Conservation (phyloP, 495 filamentous ascomycete genomes). For the Xylaria grammica region DNA sequence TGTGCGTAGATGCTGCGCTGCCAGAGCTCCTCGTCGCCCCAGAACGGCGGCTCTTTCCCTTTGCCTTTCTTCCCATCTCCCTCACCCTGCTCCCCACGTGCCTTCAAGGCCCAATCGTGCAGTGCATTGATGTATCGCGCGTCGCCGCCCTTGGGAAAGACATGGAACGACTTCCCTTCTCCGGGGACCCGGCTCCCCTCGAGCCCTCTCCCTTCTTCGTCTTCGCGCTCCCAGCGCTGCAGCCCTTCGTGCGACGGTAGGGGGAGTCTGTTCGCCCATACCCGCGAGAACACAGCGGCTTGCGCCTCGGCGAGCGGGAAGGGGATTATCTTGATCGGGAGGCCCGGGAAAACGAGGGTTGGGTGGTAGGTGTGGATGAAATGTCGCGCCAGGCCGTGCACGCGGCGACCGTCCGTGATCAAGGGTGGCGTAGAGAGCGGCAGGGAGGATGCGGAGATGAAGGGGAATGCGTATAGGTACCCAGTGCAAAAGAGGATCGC, state of each 20-base stretch:
- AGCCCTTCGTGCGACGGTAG: conserved; percentile 69
- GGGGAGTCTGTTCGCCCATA: conserved; percentile 69
- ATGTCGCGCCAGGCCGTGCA: conserved; percentile 74
- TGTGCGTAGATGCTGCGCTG: conserved; percentile 46
- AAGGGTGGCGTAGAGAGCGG: conserved; percentile 50
- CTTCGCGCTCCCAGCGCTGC: conserved; percentile 59
- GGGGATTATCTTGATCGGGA: conserved; percentile 81
- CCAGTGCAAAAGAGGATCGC: conserved; percentile 75
- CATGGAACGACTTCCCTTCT: conserved; percentile 55
- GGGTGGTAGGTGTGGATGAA: conserved; percentile 77
- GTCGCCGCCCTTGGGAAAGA: conserved; percentile 69
- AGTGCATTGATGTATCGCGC: conserved; percentile 77
- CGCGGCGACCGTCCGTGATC: conserved; percentile 66
- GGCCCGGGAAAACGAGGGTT: conserved; percentile 75
- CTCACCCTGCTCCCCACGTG: conserved; percentile 29
- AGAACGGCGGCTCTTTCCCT: conserved; percentile 69
- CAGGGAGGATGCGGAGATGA: conserved; percentile 69
- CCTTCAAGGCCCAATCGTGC: conserved; percentile 62
- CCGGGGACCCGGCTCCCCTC: conserved; percentile 36
- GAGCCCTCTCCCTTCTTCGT: conserved; percentile 20
- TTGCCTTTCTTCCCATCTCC: not conserved
- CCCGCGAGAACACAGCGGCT: conserved; percentile 73
- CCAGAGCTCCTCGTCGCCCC: conserved; percentile 72
- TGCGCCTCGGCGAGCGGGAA: conserved; percentile 84
- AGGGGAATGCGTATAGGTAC: conserved; percentile 74